Evolutionary conservation across 306 rosid species (phyloP).

Genomic region (Malus sieversii): DNA sequence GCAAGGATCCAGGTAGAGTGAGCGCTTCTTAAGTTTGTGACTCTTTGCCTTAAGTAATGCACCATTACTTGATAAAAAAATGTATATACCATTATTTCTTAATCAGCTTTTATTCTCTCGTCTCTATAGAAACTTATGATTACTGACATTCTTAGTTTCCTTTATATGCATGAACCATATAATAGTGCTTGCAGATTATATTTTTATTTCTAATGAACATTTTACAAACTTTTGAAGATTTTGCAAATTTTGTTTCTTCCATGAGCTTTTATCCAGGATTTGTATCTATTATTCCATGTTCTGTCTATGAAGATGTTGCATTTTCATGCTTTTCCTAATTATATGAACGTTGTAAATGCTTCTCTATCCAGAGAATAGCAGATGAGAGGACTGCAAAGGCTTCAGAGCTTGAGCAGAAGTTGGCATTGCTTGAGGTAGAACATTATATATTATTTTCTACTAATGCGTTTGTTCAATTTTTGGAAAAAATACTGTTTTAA

Average conservation of each 20-base stretch:
- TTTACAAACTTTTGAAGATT: neutral
- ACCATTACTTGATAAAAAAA: neutral
- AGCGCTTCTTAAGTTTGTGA: conserved; percentile 16
- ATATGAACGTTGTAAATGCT: conserved; percentile 18
- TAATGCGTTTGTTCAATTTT: neutral
- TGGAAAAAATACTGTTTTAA: conserved; percentile 7
- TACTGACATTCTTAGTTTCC: neutral
- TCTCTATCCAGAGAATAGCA: conserved; percentile 56
- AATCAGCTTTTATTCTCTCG: neutral
- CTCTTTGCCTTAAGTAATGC: neutral
- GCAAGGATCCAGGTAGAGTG: conserved; percentile 87
- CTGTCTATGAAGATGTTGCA: neutral
- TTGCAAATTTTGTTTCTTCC: neutral
- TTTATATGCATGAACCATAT: neutral
- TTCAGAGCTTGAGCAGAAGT: conserved; percentile 90
- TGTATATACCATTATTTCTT: neutral
- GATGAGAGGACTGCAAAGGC: conserved; percentile 92
- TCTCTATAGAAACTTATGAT: neutral
- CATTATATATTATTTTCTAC: neutral
- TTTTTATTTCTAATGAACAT: neutral
- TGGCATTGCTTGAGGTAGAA: conserved; percentile 92
- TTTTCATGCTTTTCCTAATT: neutral
- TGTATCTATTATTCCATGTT: neutral
- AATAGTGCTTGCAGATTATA: neutral
- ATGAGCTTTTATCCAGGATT: neutral